Percentiles rank a stretch among this genome's conserved stretches.
Evolutionary conservation across 805 yeast species (phyloP).

Genomic region (Pichia heedii): DNA sequence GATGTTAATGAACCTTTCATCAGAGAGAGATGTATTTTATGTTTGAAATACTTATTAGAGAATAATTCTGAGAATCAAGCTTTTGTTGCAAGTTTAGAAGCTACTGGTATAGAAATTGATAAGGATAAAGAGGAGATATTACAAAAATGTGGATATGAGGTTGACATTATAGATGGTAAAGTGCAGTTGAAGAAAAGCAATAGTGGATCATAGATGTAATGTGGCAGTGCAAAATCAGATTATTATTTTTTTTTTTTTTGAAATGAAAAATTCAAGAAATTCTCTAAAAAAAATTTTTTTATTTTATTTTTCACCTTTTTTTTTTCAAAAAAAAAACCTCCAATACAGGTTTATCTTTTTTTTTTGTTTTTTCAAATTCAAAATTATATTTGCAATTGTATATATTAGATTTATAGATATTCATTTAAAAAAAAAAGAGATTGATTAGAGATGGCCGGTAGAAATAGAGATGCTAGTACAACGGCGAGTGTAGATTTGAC

Average conservation of each 20-base stretch:
- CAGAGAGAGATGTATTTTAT: slow-evolving; percentile 75
- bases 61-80: slow-evolving; percentile 63
- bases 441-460: slow-evolving; percentile 5
- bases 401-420: too few relatives aligned
- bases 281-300: neutral
- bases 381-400: too few relatives aligned
- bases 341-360: too few relatives aligned
- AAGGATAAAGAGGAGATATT: slow-evolving; percentile 38
- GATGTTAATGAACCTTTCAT: slow-evolving; percentile 86
- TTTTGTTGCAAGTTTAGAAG: slow-evolving; percentile 71
- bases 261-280: too few relatives aligned
- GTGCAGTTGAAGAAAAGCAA: slow-evolving; percentile 38
- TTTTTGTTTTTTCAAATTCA: too few relatives aligned
- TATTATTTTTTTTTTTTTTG: too few relatives aligned
- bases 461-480: slow-evolving; percentile 2
- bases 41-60: slow-evolving; percentile 59
- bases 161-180: slow-evolving; percentile 64
- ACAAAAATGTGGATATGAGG: slow-evolving; percentile 66
- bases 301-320: too few relatives aligned
- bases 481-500: slow-evolving; percentile 22
- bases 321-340: too few relatives aligned
- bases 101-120: slow-evolving; percentile 53
- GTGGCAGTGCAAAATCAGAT: too few relatives aligned
- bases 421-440: neutral
- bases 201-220: too few relatives aligned